phyloP scores from a whole-genome alignment of 495 filamentous ascomycete species.

The Parachaetomium inaequale region DNA sequence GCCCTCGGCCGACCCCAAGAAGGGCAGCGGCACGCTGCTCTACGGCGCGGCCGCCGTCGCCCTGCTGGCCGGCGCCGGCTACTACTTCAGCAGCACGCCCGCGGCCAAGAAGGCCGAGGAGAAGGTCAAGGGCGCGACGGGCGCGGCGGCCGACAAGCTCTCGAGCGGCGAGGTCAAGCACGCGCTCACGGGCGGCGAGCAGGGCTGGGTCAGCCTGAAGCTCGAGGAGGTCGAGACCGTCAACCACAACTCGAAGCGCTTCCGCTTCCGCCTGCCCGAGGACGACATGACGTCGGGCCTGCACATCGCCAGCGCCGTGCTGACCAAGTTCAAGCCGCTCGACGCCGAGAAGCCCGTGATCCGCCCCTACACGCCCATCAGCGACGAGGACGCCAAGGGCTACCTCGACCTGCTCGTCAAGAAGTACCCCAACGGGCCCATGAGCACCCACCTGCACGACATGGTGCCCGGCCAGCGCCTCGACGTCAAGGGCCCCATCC shows the following conservation, averaged over 20 bases:
- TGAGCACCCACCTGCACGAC: slow-evolving; percentile 83
- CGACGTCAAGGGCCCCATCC: slow-evolving; percentile 89
- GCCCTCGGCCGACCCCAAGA: slow-evolving; percentile 31
- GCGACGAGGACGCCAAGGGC: slow-evolving; percentile 73
- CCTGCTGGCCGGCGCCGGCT: slow-evolving; percentile 47
- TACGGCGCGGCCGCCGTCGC: slow-evolving; percentile 39
- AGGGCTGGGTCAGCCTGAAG: slow-evolving; percentile 78
- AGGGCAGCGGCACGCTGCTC: slow-evolving; percentile 41
- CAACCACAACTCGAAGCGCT: slow-evolving; percentile 85
- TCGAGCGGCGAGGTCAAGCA: slow-evolving; percentile 40
- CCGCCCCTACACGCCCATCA: slow-evolving; percentile 88
- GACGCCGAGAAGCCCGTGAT: slow-evolving; percentile 78
- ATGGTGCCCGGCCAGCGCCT: slow-evolving; percentile 76
- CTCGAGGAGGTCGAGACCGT: slow-evolving; percentile 71
- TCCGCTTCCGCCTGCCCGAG: slow-evolving; percentile 81
- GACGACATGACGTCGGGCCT: slow-evolving; percentile 79
- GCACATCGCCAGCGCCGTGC: slow-evolving; percentile 72
- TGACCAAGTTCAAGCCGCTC: slow-evolving; percentile 80
- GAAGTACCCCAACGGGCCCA: slow-evolving; percentile 81
- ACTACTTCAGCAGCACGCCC: slow-evolving; percentile 49
- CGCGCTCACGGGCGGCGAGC: slow-evolving; percentile 78
- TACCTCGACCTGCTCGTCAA: slow-evolving; percentile 89
- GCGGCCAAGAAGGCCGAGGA: slow-evolving; percentile 48
- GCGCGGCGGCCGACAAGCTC: slow-evolving; percentile 21
- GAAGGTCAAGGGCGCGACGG: slow-evolving; percentile 45